These are phyloP conservation scores for Neonectria faginata DNA, from an alignment of 2,329 filamentous ascomycete species.

Conservation along the genomic window DNA sequence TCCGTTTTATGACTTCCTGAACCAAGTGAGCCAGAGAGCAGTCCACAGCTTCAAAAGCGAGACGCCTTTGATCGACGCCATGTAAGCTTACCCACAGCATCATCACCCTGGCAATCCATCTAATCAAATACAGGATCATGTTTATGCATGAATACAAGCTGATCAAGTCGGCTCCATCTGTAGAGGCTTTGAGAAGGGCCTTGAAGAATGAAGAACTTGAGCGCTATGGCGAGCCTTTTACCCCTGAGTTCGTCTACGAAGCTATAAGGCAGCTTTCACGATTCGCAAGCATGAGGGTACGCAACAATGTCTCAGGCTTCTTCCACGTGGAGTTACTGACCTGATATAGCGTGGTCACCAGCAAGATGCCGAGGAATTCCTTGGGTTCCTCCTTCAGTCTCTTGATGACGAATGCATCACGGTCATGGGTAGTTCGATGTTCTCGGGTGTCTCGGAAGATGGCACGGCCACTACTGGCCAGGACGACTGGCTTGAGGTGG, in stretches of 20 bases:
- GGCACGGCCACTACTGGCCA: slow-evolving; percentile 41
- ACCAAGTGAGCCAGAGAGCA: slow-evolving; percentile 85
- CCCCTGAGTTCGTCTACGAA: slow-evolving; percentile 94
- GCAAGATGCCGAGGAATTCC: slow-evolving; percentile 97
- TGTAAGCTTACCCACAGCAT: slow-evolving; percentile 69
- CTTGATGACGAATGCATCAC: slow-evolving; percentile 91
- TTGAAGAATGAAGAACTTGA: slow-evolving; percentile 88
- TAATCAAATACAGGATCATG: slow-evolving; percentile 75
- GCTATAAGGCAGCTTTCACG: slow-evolving; percentile 87
- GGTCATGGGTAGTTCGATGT: slow-evolving; percentile 65
- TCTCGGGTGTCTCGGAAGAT: slow-evolving; percentile 49
- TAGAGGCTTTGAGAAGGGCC: slow-evolving; percentile 77
- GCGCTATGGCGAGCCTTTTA: slow-evolving; percentile 90
- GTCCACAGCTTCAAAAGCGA: slow-evolving; percentile 95
- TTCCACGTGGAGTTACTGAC: slow-evolving; percentile 9
- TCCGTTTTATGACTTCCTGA: slow-evolving; percentile 94
- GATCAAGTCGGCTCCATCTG: slow-evolving; percentile 80
- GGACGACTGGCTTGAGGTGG: slow-evolving; percentile 87
- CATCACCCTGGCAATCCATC: neutral
- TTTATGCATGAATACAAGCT: slow-evolving; percentile 93
- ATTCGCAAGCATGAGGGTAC: slow-evolving; percentile 91
- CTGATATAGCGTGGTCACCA: slow-evolving; percentile 83
- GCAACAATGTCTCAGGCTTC: slow-evolving; percentile 46
- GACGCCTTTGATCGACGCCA: slow-evolving; percentile 91
- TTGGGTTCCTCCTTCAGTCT: slow-evolving; percentile 91